Evolutionary conservation across 1,139 yeast species (phyloP).

Genomic region (Debaryomyces singareniensis): DNA sequence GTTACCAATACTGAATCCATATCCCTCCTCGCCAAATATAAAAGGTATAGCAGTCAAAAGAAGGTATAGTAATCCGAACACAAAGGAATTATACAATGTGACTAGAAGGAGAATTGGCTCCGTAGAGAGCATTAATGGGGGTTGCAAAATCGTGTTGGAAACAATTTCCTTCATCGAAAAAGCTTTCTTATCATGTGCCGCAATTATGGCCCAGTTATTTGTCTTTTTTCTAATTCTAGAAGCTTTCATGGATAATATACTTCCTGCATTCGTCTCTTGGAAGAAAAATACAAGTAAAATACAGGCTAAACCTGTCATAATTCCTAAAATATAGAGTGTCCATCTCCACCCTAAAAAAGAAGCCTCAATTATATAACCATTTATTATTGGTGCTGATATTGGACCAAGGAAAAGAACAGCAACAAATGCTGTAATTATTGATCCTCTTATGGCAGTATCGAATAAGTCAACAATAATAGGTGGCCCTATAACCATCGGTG

Average conservation of each 20-base stretch:
- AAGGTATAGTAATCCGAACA: constrained; percentile 69
- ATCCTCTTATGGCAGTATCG: constrained; percentile 29
- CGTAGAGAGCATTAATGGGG: constrained; percentile 52
- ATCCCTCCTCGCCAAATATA: constrained; percentile 49
- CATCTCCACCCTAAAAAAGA: constrained; percentile 45
- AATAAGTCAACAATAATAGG: constrained; percentile 73
- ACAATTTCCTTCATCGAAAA: constrained; percentile 54
- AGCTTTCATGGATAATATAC: constrained; percentile 50
- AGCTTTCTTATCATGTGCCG: constrained; percentile 67
- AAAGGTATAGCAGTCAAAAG: constrained; percentile 70
- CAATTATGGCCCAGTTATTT: constrained; percentile 68
- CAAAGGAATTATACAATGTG: constrained; percentile 67
- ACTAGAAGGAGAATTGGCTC: constrained; percentile 65
- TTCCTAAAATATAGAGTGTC: constrained; percentile 12
- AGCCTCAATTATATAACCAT: constrained; percentile 45
- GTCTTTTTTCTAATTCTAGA: constrained; percentile 42
- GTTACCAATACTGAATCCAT: constrained; percentile 44
- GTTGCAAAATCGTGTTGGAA: constrained; percentile 61
- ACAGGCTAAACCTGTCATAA: constrained; percentile 2
- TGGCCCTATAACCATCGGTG: constrained; percentile 77
- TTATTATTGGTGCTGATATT: constrained; percentile 19
- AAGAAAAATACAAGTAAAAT: constrained; percentile 20
- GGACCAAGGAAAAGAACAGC: constrained; percentile 4
- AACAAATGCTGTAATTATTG: constrained; percentile 28
- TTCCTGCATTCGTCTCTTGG: constrained; percentile 41